Percentiles rank a stretch among this genome's conserved stretches.
phyloP scores from a whole-genome alignment of 345 rosid genomes.

The Lepidium aucheri region DNA sequence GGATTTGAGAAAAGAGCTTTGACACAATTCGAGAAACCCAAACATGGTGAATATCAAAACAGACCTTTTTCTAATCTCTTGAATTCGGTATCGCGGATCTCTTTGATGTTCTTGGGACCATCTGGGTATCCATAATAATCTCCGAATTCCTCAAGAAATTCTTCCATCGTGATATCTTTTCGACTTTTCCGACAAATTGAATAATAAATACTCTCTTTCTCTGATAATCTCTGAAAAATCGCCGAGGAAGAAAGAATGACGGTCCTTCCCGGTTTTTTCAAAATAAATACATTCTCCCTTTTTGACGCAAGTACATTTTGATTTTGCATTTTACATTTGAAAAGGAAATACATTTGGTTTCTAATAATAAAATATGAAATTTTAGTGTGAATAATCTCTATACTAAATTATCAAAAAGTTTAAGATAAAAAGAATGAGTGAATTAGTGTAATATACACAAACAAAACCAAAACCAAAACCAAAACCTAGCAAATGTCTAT shows the following conservation, averaged over 20 bases:
- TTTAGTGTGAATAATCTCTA: no score
- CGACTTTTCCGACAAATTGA: background rate
- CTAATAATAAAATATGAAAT: no score
- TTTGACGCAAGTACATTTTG: background rate
- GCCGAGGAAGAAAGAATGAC: background rate
- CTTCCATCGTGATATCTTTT: conserved; percentile 22
- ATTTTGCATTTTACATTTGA: background rate
- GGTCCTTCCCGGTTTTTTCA: conserved; percentile 19
- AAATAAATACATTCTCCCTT: background rate
- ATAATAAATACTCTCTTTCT: background rate
- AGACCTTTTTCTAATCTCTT: conserved; percentile 58
- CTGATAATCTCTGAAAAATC: conserved; percentile 7
- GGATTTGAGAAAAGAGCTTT: background rate
- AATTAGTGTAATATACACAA: no score
- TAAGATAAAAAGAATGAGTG: no score
- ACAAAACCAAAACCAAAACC: no score
- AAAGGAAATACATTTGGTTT: background rate
- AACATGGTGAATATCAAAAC: background rate
- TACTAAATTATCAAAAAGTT: no score
- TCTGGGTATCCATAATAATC: conserved; percentile 73
- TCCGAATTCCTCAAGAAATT: conserved; percentile 63
- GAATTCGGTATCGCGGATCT: conserved; percentile 79
- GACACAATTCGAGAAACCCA: background rate
- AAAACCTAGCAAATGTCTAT: no score
- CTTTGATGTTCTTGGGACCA: conserved; percentile 56